Evolutionary conservation across 352 stramenopile species (phyloP).

Genomic region (Phytophthora hibernalis): DNA sequence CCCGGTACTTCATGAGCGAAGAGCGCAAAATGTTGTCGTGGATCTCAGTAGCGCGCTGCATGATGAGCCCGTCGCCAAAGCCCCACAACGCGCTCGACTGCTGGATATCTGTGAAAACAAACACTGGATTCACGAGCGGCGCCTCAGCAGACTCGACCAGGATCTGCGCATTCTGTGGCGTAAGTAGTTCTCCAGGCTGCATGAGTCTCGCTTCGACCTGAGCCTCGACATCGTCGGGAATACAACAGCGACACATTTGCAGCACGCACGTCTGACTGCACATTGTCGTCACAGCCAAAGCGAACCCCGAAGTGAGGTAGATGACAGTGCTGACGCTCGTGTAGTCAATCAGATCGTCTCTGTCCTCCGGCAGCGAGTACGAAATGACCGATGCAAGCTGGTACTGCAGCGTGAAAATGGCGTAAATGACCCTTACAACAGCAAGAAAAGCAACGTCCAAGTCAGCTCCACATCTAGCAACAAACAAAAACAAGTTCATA

Average conservation of each 20-base stretch:
- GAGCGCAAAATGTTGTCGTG: slow-evolving; percentile 60
- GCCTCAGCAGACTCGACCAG: slow-evolving; percentile 41
- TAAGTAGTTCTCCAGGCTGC: slow-evolving; percentile 38
- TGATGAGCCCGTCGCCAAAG: slow-evolving; percentile 45
- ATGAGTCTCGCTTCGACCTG: slow-evolving; percentile 41
- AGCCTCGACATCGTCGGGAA: slow-evolving; percentile 48
- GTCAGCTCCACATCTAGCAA: not conserved
- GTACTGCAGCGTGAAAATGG: slow-evolving; percentile 60
- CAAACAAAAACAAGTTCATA: slow-evolving; percentile 1
- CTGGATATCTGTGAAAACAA: slow-evolving; percentile 74
- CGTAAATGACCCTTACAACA: slow-evolving; percentile 60
- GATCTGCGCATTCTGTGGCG: slow-evolving; percentile 33
- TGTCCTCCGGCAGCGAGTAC: slow-evolving; percentile 35
- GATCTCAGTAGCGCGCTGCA: slow-evolving; percentile 56
- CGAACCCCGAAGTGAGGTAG: slow-evolving; percentile 46
- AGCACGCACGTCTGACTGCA: slow-evolving; percentile 51
- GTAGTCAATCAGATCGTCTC: slow-evolving; percentile 30
- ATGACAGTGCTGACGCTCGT: slow-evolving; percentile 46
- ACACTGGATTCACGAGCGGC: slow-evolving; percentile 52
- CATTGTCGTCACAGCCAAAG: slow-evolving; percentile 48
- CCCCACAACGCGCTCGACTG: slow-evolving; percentile 61
- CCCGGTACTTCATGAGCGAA: slow-evolving; percentile 49
- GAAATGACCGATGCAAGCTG: slow-evolving; percentile 53
- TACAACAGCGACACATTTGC: slow-evolving; percentile 37
- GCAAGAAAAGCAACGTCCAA: not conserved